Base-by-base conservation (phyloP, 2,329 filamentous ascomycete species). In the Lachnellula occidentalis region DNA sequence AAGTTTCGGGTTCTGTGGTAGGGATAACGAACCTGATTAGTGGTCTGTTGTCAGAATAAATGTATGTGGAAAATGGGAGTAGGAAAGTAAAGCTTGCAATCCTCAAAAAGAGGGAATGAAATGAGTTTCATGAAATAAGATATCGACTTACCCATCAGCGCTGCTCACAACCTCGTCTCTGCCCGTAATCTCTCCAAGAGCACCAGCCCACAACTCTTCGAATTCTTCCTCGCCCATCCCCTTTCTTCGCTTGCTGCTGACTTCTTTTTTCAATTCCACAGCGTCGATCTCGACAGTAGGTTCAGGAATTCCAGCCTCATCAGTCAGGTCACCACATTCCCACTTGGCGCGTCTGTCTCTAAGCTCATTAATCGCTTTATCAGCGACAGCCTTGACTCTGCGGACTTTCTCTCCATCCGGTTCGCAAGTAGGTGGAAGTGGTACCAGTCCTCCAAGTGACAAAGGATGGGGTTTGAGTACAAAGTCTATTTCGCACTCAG, bases 361-460 rank as follows among this genome's bases (percentile, higher is more conserved):
- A 48, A 99, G 79, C 64, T 92, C 87, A 65, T 96, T 90, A 4
- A 97, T 81, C 1, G 89, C 91, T 69, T 86, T 88, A 68, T 97
- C 87, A 7, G 92, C 90, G 15, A 99, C 90, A 19, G 86, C 83
- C 66, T 92, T 90, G 48, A 97, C 87, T 17, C 88, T 87, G 39
- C 90, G 84, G 7, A 87, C 90, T 71, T 96, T 96, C 66, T 95
- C 90, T 57, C 91, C 91, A 70, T 99, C 95, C 0, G 94, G 88
- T 72, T 96, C 92, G 71, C 94, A 99, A 4, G 90, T 92, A 1
- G 95, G 92, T 5, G 92, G 85, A 8, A 99, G 74, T 7, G 94
- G 94, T 5, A 97, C 67, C 3, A 95, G 67, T 0, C 94, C 92
- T 48, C 86, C 85, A 0, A 96, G 70, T 0, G 91, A 87, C 21